phyloP scores from a whole-genome alignment of 805 yeast genomes.

The Yamadazyma laniorum region DNA sequence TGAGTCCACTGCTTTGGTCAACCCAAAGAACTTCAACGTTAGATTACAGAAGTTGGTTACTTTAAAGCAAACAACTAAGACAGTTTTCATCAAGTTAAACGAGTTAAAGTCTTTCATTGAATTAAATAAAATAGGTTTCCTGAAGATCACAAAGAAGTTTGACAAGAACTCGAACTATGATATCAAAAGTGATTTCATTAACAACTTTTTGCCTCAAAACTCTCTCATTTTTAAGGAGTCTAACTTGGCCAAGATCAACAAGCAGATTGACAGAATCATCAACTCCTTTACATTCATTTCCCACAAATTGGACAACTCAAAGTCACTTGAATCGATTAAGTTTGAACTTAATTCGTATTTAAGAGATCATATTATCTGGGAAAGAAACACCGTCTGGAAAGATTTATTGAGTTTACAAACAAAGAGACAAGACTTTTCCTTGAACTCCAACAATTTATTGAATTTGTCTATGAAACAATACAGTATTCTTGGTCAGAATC shows the following conservation, averaged over 20 bases:
- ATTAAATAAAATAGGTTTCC: constrained; percentile 83
- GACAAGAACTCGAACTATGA: constrained; percentile 74
- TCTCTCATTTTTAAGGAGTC: constrained; percentile 55
- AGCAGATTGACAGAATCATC: constrained; percentile 51
- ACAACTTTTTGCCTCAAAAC: constrained; percentile 39
- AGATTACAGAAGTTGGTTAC: constrained; percentile 56
- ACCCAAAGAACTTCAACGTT: constrained; percentile 48
- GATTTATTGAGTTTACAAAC: constrained; percentile 78
- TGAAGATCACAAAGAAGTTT: constrained; percentile 87
- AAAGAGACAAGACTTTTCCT: constrained; percentile 27
- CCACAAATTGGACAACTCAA: constrained; percentile 36
- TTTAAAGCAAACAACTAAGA: constrained; percentile 62
- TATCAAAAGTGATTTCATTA: constrained; percentile 58
- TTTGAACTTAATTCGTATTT: constrained; percentile 52
- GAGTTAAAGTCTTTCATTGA: constrained; percentile 84
- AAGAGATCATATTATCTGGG: constrained; percentile 95
- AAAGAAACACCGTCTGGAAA: constrained; percentile 96
- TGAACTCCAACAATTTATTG: constrained; percentile 18
- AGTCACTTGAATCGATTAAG: constrained; percentile 48
- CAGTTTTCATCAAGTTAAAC: constrained; percentile 69
- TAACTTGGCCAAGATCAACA: constrained; percentile 39
- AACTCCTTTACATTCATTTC: constrained; percentile 51
- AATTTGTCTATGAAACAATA: constrained; percentile 18
- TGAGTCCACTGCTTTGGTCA: constrained; percentile 48
- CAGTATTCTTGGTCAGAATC: constrained; percentile 17